phyloP scores from a whole-genome alignment of 169 alveolate genomes.

The Eimeria falciformis region DNA sequence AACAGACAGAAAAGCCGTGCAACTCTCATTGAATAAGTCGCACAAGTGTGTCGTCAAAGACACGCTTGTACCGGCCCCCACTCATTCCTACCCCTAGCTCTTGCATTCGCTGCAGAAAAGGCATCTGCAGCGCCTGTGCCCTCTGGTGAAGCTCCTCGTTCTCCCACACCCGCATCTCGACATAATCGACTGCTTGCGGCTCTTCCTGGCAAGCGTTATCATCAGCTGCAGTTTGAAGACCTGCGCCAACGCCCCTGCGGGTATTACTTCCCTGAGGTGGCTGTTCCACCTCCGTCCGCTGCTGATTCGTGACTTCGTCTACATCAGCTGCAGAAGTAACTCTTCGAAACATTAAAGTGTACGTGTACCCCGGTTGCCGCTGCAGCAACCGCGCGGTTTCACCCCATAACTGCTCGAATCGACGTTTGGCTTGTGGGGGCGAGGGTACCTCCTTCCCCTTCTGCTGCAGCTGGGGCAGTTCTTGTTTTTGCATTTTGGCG shows the following conservation, averaged over 20 bases:
- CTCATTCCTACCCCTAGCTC: constrained; percentile 33
- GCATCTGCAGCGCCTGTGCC: constrained; percentile 12
- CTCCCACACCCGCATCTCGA: constrained; percentile 68
- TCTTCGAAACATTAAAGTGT: constrained; percentile 50
- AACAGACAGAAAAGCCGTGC: background rate
- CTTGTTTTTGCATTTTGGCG: background rate
- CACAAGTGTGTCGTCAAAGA: constrained; percentile 53
- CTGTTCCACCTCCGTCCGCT: background rate
- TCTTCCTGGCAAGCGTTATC: background rate
- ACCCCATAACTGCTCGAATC: constrained; percentile 35
- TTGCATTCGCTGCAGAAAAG: background rate
- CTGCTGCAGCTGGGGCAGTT: background rate
- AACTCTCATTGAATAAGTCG: constrained; percentile 38
- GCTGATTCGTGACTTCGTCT: background rate
- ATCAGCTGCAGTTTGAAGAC: background rate
- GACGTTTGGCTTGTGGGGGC: constrained; percentile 6
- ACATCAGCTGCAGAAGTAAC: background rate
- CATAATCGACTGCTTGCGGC: constrained; percentile 25
- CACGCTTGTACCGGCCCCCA: constrained; percentile 52
- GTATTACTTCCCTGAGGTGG: background rate
- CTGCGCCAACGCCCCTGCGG: constrained; percentile 55
- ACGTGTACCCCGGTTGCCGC: constrained; percentile 54
- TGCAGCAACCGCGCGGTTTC: constrained; percentile 59
- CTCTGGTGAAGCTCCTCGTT: constrained; percentile 8
- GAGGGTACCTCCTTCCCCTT: background rate